Percentiles rank a stretch among this genome's conserved stretches.
Conservation (phyloP, 164 flowering plant species). For the Sedum album region DNA sequence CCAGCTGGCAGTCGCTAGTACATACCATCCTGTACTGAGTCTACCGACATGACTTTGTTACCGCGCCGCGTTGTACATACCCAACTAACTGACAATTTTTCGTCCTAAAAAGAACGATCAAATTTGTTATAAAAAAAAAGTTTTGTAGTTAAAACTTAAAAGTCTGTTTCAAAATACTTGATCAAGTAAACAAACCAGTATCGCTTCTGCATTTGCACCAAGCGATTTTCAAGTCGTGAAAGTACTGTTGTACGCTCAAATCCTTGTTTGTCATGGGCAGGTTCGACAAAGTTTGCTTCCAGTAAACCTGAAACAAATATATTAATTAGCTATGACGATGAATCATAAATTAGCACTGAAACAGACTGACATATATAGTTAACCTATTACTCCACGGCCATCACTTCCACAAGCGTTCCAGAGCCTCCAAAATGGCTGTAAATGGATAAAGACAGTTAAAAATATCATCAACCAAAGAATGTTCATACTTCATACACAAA, state of each 20-base stretch:
- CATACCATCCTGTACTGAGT: conserved; percentile 30
- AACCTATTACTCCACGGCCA: conserved; percentile 97
- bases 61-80: conserved; percentile 49
- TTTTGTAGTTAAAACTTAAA: too few species aligned
- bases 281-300: conserved; percentile 98
- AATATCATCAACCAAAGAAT: too few species aligned
- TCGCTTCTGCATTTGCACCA: conserved; percentile 61
- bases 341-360: conserved; percentile 2
- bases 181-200: conserved; percentile 54
- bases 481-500: too few species aligned
- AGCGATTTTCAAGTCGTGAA: conserved; percentile 61
- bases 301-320: conserved; percentile 53
- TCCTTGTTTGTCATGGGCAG: conserved; percentile 99
- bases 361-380: background rate
- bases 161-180: background rate
- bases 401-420: conserved; percentile 96
- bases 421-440: conserved; percentile 97
- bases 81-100: conserved; percentile 61
- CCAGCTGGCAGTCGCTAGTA: background rate
- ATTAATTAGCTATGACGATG: conserved; percentile 7
- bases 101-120: conserved; percentile 31
- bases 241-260: conserved; percentile 95
- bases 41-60: conserved; percentile 20
- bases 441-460: background rate
- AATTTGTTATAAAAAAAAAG: too few species aligned